These are phyloP conservation scores for Arabidopsis lyrata DNA, from an alignment of 441 rosid genomes.

Conservation along the genomic window DNA sequence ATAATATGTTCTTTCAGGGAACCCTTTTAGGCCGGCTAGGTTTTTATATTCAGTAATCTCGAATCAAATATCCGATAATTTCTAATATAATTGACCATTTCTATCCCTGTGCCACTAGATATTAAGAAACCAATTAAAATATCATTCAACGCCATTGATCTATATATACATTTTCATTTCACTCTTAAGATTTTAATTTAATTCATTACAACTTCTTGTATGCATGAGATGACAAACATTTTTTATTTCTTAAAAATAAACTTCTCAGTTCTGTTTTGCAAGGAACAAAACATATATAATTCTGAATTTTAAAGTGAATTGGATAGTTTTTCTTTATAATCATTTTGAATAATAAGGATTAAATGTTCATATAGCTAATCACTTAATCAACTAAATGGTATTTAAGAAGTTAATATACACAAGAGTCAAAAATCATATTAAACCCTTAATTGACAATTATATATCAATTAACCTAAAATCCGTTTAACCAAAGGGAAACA, in stretches of 20 bases:
- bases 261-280: background rate
- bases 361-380: background rate
- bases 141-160: slow-evolving; percentile 1
- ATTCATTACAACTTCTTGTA: background rate
- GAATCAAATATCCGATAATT: slow-evolving; percentile 14
- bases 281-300: background rate
- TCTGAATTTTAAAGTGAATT: background rate
- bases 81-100: slow-evolving; percentile 5
- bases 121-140: background rate
- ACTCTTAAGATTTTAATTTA: background rate
- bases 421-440: background rate
- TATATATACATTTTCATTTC: background rate
- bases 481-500: slow-evolving; percentile 16
- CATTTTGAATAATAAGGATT: background rate
- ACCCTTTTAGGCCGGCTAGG: slow-evolving; percentile 24
- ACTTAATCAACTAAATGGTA: background rate
- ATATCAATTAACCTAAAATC: slow-evolving; percentile 3
- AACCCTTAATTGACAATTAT: slow-evolving; percentile 13
- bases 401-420: background rate
- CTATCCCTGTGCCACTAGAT: slow-evolving; percentile 26
- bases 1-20: slow-evolving; percentile 10
- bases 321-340: background rate
- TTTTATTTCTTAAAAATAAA: background rate
- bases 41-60: slow-evolving; percentile 13
- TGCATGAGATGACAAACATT: too few species aligned